Percentiles rank a stretch among this genome's conserved stretches.
Conservation (phyloP, 2,329 filamentous ascomycete species). For the Trichoderma aggressivum region DNA sequence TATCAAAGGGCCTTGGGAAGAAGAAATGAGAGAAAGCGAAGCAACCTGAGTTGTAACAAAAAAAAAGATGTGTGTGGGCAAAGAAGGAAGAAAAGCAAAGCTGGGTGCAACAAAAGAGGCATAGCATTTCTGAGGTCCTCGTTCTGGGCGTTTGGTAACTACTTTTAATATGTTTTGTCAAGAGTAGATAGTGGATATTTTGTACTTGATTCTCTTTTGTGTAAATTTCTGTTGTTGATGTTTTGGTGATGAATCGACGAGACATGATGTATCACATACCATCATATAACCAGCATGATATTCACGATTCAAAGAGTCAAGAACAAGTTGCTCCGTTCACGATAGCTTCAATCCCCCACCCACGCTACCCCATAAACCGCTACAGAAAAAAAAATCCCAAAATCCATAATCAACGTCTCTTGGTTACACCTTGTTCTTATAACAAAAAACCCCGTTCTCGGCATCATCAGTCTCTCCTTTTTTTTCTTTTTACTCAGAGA, state of each 20-base stretch:
- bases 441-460: not conserved
- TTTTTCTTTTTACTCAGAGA: not conserved
- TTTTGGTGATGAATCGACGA: not conserved
- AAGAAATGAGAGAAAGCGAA: conserved; percentile 31
- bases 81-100: not conserved
- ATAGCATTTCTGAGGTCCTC: conserved; percentile 9
- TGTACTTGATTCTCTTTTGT: not conserved
- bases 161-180: conserved; percentile 13
- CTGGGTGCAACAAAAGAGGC: not conserved
- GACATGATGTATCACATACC: not conserved
- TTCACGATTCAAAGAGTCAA: not conserved
- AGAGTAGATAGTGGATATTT: not conserved
- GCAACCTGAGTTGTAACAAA: not conserved
- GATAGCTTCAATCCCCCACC: not conserved
- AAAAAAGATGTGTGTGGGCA: not conserved
- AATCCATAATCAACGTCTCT: not conserved
- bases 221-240: not conserved
- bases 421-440: not conserved
- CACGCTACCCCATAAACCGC: not conserved
- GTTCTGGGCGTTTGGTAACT: conserved; percentile 14
- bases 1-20: conserved; percentile 35
- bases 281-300: not conserved
- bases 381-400: not conserved
- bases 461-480: not conserved
- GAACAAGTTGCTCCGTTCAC: not conserved